Percentiles rank a stretch among this genome's conserved stretches.
phyloP scores from a whole-genome alignment of 2,329 filamentous ascomycete genomes.

The Aspergillus costaricaensis region DNA sequence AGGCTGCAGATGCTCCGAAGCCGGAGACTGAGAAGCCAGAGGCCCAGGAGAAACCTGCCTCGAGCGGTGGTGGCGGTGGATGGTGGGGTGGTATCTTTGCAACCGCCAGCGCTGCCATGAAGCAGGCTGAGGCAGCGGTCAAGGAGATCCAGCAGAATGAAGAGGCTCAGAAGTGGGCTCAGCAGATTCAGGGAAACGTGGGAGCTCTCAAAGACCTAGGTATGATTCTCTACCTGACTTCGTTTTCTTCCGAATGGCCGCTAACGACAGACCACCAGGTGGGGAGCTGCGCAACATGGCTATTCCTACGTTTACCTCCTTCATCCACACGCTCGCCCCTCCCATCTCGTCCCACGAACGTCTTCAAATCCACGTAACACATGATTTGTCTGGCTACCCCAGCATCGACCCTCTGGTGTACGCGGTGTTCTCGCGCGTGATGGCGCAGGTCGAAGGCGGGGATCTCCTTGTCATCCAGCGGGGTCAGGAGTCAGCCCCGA shows the following conservation, averaged over 20 bases:
- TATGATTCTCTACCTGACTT: conserved; percentile 42
- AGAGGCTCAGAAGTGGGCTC: conserved; percentile 93
- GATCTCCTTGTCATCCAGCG: conserved; percentile 93
- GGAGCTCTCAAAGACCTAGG: conserved; percentile 74
- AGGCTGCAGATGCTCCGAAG: conserved; percentile 57
- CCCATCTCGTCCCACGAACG: conserved; percentile 97
- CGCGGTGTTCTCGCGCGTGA: conserved; percentile 87
- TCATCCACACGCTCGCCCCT: conserved; percentile 91
- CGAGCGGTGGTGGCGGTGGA: conserved; percentile 66
- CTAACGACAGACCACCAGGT: conserved; percentile 59
- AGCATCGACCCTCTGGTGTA: conserved; percentile 92
- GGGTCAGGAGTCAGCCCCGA: conserved; percentile 77
- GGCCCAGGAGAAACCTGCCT: conserved; percentile 46
- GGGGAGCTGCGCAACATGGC: conserved; percentile 84
- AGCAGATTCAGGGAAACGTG: conserved; percentile 89
- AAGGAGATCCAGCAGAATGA: conserved; percentile 96
- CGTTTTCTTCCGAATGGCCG: background rate
- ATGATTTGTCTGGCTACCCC: conserved; percentile 92
- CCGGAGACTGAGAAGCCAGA: conserved; percentile 46
- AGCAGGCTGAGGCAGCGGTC: conserved; percentile 88
- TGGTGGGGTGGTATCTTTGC: conserved; percentile 89
- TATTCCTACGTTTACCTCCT: conserved; percentile 89
- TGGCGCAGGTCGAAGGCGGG: conserved; percentile 98
- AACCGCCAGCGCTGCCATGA: conserved; percentile 72
- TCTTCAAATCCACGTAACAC: conserved; percentile 94